Conservation (phyloP, 108 stramenopile species). For the Poteriospumella lacustris region DNA sequence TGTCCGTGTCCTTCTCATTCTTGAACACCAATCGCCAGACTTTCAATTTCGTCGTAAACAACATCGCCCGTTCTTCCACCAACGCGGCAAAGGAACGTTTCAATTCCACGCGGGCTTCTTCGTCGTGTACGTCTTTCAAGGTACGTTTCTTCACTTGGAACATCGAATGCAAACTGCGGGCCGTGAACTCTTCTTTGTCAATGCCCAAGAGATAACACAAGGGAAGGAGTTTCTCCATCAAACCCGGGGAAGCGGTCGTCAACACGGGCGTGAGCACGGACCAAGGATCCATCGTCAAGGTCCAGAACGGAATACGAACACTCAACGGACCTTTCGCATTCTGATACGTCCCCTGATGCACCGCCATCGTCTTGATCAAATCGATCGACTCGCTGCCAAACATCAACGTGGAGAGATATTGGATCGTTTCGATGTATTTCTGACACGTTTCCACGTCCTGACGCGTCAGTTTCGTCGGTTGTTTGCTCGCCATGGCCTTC, state of each 20-base stretch:
- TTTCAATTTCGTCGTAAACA: background rate
- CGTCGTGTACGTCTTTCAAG: background rate
- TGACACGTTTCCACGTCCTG: background rate
- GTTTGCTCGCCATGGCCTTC: too few relatives aligned
- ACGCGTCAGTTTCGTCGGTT: background rate
- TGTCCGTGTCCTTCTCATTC: background rate
- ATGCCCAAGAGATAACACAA: background rate
- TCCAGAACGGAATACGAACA: background rate
- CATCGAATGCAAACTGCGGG: background rate
- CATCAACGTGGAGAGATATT: background rate
- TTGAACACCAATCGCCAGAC: conserved; percentile 14
- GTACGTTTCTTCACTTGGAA: background rate
- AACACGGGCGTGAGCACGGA: background rate
- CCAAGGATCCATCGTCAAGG: background rate
- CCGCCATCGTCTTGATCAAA: background rate
- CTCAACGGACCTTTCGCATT: background rate
- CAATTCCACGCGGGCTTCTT: background rate
- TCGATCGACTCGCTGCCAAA: background rate
- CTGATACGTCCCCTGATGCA: background rate
- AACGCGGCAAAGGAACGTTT: background rate
- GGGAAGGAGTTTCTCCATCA: background rate
- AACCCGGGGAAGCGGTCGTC: background rate
- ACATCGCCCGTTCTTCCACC: background rate
- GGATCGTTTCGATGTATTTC: background rate
- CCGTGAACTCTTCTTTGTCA: background rate